Evolutionary conservation across 805 yeast genomes (phyloP).

Genomic region (Ogataea pilisensis): DNA sequence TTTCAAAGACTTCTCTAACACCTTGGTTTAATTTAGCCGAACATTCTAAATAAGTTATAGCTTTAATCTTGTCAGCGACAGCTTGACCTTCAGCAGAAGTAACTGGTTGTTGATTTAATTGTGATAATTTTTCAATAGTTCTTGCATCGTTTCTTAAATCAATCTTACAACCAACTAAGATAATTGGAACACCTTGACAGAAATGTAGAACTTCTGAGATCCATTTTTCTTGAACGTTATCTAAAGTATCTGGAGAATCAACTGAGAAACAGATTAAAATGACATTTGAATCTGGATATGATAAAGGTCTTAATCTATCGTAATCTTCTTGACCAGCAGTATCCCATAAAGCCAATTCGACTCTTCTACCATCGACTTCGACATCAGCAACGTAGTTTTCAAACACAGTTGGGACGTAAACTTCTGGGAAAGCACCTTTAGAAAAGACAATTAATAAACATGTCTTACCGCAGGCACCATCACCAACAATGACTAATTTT

Average conservation of each 20-base stretch:
- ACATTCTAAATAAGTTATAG: conserved; percentile 83
- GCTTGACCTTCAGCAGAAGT: conserved; percentile 77
- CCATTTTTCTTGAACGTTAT: conserved; percentile 95
- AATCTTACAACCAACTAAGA: conserved; percentile 86
- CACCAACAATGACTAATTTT: conserved; percentile 92
- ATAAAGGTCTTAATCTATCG: conserved; percentile 85
- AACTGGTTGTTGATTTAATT: conserved; percentile 77
- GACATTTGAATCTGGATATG: conserved; percentile 91
- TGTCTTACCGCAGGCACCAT: conserved; percentile 97
- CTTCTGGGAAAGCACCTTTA: conserved; percentile 90
- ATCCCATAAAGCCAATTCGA: conserved; percentile 95
- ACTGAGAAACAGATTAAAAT: conserved; percentile 87
- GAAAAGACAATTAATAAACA: conserved; percentile 83
- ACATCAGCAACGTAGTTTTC: conserved; percentile 98
- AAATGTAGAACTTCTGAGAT: conserved; percentile 88
- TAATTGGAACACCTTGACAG: conserved; percentile 92
- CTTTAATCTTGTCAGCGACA: conserved; percentile 87
- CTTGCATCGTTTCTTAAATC: conserved; percentile 82
- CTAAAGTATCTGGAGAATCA: conserved; percentile 87
- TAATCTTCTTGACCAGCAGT: conserved; percentile 98
- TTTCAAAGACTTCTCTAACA: conserved; percentile 88
- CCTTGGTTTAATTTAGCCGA: conserved; percentile 90
- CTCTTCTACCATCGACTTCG: conserved; percentile 85
- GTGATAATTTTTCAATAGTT: conserved; percentile 70
- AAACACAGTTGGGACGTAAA: conserved; percentile 93